A percentile compares a stretch with the other conserved stretches of the same genome.
These are phyloP conservation scores for Ogataea pini DNA, from an alignment of 805 yeast species.

Conservation along the genomic window DNA sequence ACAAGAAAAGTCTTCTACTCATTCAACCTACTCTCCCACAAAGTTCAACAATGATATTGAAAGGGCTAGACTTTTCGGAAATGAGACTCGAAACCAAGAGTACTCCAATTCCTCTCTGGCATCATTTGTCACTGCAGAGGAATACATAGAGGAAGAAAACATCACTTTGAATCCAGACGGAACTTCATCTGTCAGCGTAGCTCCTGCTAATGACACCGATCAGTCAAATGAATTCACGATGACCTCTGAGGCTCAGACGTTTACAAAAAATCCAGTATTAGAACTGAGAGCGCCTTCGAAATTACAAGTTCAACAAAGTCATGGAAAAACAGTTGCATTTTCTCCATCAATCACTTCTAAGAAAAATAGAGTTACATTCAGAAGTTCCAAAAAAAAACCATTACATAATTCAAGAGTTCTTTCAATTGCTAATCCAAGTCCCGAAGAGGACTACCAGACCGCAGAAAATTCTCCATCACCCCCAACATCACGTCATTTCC, in stretches of 20 bases:
- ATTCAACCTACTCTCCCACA: constrained; percentile 11
- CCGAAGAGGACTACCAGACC: constrained; percentile 6
- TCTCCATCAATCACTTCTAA: constrained; percentile 14
- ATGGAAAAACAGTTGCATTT: constrained; percentile 17
- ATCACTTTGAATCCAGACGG: background rate
- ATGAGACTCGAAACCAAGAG: constrained; percentile 1
- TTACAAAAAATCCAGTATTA: background rate
- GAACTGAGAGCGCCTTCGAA: background rate
- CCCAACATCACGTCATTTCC: constrained; percentile 7
- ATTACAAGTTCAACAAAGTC: background rate
- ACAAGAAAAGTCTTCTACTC: background rate
- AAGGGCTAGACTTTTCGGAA: constrained; percentile 14
- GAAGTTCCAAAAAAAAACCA: background rate
- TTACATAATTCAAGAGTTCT: constrained; percentile 1
- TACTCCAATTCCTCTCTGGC: constrained; percentile 14
- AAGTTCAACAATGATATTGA: constrained; percentile 16
- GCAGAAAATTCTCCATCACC: background rate
- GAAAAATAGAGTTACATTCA: background rate
- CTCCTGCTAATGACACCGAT: background rate
- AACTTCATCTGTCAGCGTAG: background rate
- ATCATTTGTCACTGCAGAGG: constrained; percentile 31
- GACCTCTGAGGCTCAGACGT: constrained; percentile 4
- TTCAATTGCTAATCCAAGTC: constrained; percentile 15
- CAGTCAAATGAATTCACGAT: constrained; percentile 7
- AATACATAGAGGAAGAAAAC: constrained; percentile 7